These are phyloP conservation scores for Meredithiella fracta DNA, from an alignment of 2,329 filamentous ascomycete genomes.

Conservation along the genomic window DNA sequence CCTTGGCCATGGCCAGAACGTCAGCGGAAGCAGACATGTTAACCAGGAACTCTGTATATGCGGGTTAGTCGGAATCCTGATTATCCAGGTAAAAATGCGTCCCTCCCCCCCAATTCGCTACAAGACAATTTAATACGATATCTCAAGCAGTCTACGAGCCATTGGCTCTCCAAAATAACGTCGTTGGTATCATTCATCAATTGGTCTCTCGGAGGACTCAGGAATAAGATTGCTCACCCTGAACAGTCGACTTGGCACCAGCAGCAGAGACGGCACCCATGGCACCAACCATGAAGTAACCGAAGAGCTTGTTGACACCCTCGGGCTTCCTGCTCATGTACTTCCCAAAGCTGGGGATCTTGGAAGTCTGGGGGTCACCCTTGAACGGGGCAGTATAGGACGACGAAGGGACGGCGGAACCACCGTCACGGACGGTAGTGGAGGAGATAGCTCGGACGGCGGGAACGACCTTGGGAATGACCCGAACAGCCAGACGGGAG, in stretches of 20 bases:
- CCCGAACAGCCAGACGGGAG: conserved; percentile 53
- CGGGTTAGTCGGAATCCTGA: conserved; percentile 10
- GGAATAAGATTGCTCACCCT: conserved; percentile 49
- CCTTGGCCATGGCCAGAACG: conserved; percentile 97
- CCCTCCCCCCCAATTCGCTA: conserved; percentile 1
- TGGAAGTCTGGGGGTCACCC: conserved; percentile 40
- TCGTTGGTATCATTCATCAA: background rate
- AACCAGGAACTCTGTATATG: conserved; percentile 75
- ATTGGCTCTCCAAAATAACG: background rate
- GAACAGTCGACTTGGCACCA: conserved; percentile 92
- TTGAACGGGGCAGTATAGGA: conserved; percentile 49
- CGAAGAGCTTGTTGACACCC: conserved; percentile 69
- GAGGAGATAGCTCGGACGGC: conserved; percentile 40
- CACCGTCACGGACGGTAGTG: conserved; percentile 28
- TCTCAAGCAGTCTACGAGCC: background rate
- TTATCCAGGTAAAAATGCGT: conserved; percentile 4
- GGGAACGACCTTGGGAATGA: conserved; percentile 25
- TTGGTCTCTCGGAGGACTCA: background rate
- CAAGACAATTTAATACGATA: background rate
- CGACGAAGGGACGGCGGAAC: conserved; percentile 26
- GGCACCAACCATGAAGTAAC: conserved; percentile 96
- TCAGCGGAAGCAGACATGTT: conserved; percentile 99
- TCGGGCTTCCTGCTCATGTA: conserved; percentile 59
- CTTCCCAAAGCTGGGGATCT: conserved; percentile 78
- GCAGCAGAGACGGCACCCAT: conserved; percentile 85